These are phyloP conservation scores for Fusarium sp. DNA, from an alignment of 2,329 filamentous ascomycete species.

Conservation along the genomic window DNA sequence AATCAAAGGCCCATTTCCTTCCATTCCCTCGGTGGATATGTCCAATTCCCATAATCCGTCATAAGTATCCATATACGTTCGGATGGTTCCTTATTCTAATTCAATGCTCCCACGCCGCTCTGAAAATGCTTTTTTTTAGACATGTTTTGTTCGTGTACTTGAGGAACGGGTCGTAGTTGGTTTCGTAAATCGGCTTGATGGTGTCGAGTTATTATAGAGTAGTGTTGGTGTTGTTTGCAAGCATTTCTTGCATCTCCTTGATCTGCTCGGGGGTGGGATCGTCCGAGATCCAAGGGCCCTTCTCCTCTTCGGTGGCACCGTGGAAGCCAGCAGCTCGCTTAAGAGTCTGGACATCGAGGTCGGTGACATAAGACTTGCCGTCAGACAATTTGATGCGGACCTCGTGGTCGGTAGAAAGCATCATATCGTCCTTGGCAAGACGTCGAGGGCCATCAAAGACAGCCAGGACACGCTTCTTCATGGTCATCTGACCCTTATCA, in stretches of 20 bases:
- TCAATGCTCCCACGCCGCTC: slow-evolving; percentile 44
- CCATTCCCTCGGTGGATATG: slow-evolving; percentile 23
- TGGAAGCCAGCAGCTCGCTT: slow-evolving; percentile 87
- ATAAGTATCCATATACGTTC: slow-evolving; percentile 22
- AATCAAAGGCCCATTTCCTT: slow-evolving; percentile 31
- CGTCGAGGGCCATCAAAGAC: slow-evolving; percentile 89
- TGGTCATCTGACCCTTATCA: slow-evolving; percentile 91
- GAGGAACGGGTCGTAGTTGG: slow-evolving; percentile 4
- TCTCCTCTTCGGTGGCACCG: slow-evolving; percentile 83
- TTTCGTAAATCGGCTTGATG: slow-evolving; percentile 12
- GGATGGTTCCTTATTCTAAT: slow-evolving; percentile 35
- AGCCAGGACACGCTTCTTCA: slow-evolving; percentile 95
- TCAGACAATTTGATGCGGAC: slow-evolving; percentile 84
- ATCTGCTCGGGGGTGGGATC: slow-evolving; percentile 71
- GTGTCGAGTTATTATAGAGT: slow-evolving; percentile 25
- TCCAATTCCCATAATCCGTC: slow-evolving; percentile 23
- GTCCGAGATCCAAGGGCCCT: slow-evolving; percentile 82
- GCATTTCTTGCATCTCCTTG: slow-evolving; percentile 66
- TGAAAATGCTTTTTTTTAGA: slow-evolving; percentile 43
- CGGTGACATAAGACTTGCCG: slow-evolving; percentile 84
- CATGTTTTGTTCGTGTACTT: slow-evolving; percentile 31
- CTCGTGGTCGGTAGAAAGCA: slow-evolving; percentile 94
- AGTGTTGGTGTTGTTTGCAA: slow-evolving; percentile 43
- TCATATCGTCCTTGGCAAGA: slow-evolving; percentile 98
- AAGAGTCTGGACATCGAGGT: slow-evolving; percentile 90